Percentiles rank a stretch among this genome's conserved stretches.
Evolutionary conservation across 2,329 filamentous ascomycete species (phyloP).

Genomic region (Bipolaris victoriae): DNA sequence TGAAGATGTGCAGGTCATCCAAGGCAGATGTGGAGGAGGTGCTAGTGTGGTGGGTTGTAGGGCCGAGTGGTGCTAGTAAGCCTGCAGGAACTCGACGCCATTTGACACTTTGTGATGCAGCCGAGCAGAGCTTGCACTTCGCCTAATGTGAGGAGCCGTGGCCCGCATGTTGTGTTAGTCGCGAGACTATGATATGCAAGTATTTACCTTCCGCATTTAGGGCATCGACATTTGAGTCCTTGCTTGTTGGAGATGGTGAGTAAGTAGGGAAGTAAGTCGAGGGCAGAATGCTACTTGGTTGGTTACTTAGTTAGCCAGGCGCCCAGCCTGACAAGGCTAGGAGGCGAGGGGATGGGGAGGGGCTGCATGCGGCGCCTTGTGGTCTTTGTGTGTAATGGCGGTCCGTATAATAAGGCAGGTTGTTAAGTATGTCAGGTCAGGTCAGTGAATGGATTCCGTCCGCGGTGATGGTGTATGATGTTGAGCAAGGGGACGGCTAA

Average conservation of each 20-base stretch:
- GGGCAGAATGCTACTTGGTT: too few relatives aligned
- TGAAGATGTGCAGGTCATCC: background rate
- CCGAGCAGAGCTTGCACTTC: conserved; percentile 21
- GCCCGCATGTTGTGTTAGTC: conserved; percentile 29
- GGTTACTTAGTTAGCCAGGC: too few relatives aligned
- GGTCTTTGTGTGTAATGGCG: too few relatives aligned
- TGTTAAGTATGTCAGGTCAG: too few relatives aligned
- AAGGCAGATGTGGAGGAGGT: conserved; percentile 11
- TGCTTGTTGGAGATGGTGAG: conserved; percentile 16
- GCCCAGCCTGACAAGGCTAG: too few relatives aligned
- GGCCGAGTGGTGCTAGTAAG: conserved; percentile 8
- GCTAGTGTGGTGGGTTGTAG: background rate
- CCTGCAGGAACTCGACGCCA: conserved; percentile 11
- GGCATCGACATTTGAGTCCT: conserved; percentile 29
- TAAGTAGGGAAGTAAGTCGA: too few relatives aligned
- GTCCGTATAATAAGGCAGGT: too few relatives aligned
- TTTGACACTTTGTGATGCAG: conserved; percentile 20
- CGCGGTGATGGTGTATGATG: background rate
- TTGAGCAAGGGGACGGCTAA: conserved; percentile 39
- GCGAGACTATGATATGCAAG: conserved; percentile 18
- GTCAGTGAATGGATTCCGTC: too few relatives aligned
- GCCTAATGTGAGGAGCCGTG: conserved; percentile 14
- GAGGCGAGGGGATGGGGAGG: too few relatives aligned
- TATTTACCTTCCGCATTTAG: conserved; percentile 24
- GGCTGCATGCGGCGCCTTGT: too few relatives aligned